Evolutionary conservation across 192 early-diverging fungal species (phyloP), one percentile per base, ranked within the genome.

Genomic region (Backusella luteola): DNA sequence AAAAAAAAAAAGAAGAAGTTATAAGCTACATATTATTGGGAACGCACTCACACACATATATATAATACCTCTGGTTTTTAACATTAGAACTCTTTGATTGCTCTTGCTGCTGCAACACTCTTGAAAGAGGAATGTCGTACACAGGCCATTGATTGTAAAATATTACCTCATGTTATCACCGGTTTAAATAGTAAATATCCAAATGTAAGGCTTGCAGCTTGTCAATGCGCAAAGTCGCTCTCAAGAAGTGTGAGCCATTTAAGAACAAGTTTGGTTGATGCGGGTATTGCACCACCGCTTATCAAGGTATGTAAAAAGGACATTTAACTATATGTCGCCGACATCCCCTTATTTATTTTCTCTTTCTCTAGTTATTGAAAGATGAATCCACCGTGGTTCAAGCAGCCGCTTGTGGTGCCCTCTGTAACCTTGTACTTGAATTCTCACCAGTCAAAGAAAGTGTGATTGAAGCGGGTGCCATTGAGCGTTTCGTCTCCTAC

Each of bases 361-460:
- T 52, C 39, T 32, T 32, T 17, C 8, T 73, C 0, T 63, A 86
- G 81, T 77, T 95, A 3, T 81, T 95, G 17, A 77, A 83, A 6
- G 93, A 94, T 80, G 79, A 84, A 35, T 87, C 87, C 49, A 76
- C 82, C 4, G 83, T 86, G 9, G 92, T 95, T 0, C 89, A 90
- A 44, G 85, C 88, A 34, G 85, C 84, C 14, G 94, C 94, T 4
- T 90, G 88, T 46, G 95, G 92, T 6, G 91, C 92, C 0, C 76
- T 97, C 1, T 96, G 95, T 81, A 97, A 97, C 69, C 87, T 97
- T 52, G 91, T 94, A 6, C 77, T 97, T 23, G 94, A 95, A 66
- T 94, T 96, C 69, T 91, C 92, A 12, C 94, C 95, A 0, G 94
- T 95, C 93, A 86, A 84, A 66, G 87, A 86, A 82, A 87, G 81